Conservation (phyloP, 352 stramenopile species). For the Phytophthora citricola region DNA sequence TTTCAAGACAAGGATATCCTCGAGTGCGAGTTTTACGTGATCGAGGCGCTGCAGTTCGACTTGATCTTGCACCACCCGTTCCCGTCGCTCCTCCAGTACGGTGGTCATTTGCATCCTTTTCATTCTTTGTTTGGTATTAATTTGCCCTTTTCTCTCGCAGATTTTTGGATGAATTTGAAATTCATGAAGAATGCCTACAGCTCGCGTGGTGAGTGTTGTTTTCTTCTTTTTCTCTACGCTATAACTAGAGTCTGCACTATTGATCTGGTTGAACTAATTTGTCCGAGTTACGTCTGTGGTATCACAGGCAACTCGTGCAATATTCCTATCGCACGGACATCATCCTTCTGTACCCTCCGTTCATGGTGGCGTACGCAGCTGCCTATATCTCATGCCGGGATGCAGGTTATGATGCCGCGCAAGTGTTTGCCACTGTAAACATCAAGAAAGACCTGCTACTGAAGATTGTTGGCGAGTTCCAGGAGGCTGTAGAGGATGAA, state of each 20-base stretch:
- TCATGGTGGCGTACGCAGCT: conserved; percentile 89
- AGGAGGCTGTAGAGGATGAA: conserved; percentile 78
- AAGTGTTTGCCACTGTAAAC: conserved; percentile 83
- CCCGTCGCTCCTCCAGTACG: conserved; percentile 79
- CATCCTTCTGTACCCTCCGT: conserved; percentile 84
- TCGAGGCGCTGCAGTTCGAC: conserved; percentile 89
- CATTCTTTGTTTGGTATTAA: neutral
- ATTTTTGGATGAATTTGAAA: conserved; percentile 85
- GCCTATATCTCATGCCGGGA: conserved; percentile 83
- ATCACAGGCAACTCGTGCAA: conserved; percentile 80
- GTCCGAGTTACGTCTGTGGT: neutral
- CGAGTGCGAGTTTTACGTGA: conserved; percentile 91
- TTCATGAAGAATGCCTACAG: conserved; percentile 88
- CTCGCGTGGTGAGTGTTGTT: conserved; percentile 65
- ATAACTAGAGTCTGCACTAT: neutral
- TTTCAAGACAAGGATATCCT: conserved; percentile 92
- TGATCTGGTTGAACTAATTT: neutral
- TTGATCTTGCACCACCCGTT: conserved; percentile 90
- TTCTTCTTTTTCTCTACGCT: neutral
- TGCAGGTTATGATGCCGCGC: conserved; percentile 74
- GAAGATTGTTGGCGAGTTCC: conserved; percentile 84
- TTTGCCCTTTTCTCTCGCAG: conserved; percentile 28
- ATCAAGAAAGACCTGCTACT: conserved; percentile 83
- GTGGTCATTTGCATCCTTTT: neutral
- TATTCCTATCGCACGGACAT: conserved; percentile 91